Percentiles rank a stretch among this genome's conserved stretches.
phyloP scores from a whole-genome alignment of 192 early-diverging fungal genomes.

The Entrophospora sp. region DNA sequence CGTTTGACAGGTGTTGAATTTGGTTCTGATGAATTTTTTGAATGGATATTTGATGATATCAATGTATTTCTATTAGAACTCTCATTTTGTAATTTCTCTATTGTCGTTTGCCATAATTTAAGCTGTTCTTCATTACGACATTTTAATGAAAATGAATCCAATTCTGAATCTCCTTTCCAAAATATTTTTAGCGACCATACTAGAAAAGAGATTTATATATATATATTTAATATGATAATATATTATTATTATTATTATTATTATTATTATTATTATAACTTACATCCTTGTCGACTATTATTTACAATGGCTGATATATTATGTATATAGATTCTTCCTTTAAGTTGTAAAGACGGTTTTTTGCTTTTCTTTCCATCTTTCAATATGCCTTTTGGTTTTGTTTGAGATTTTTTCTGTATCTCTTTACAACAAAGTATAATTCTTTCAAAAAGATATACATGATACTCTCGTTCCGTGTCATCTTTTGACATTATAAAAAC shows the following conservation, averaged over 20 bases:
- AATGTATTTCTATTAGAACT: constrained; percentile 28
- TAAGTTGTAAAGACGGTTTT: constrained; percentile 60
- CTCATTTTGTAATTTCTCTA: constrained; percentile 61
- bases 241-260: neutral
- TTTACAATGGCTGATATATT: constrained; percentile 69
- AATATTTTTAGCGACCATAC: constrained; percentile 60
- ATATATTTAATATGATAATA: constrained; percentile 32
- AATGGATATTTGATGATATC: constrained; percentile 25
- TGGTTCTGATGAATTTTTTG: neutral
- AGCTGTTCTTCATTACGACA: constrained; percentile 89
- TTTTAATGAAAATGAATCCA: constrained; percentile 81
- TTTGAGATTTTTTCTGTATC: constrained; percentile 36
- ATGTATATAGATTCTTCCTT: constrained; percentile 80
- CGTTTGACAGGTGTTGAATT: constrained; percentile 20
- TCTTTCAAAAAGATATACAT: constrained; percentile 89
- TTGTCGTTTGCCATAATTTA: constrained; percentile 74
- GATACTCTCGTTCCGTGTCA: constrained; percentile 70
- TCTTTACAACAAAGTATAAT: constrained; percentile 93
- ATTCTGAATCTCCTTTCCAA: constrained; percentile 70
- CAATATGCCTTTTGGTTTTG: constrained; percentile 27
- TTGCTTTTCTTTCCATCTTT: constrained; percentile 50
- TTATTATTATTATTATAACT: neutral
- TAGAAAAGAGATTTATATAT: neutral
- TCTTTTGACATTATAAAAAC: constrained; percentile 75
- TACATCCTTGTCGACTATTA: constrained; percentile 39